These are phyloP conservation scores for Abelmoschus esculentus DNA, from an alignment of 345 rosid species.

Conservation along the genomic window DNA sequence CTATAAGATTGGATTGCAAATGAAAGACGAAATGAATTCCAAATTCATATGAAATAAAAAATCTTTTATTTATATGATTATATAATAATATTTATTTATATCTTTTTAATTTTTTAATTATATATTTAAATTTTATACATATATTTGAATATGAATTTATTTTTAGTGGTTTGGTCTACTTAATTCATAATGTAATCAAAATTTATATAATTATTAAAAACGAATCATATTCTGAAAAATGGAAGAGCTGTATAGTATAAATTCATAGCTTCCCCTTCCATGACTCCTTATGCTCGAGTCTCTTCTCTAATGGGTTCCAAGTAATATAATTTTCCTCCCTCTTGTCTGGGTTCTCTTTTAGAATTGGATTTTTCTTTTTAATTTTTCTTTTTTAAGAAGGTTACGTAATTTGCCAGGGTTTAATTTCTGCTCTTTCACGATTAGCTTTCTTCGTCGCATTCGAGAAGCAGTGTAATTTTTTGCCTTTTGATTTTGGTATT, in stretches of 20 bases:
- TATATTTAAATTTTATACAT: too few relatives aligned
- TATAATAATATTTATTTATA: too few relatives aligned
- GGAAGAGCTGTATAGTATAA: constrained; percentile 19
- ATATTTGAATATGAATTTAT: too few relatives aligned
- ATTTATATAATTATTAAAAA: too few relatives aligned
- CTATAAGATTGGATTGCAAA: background rate
- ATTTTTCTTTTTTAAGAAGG: too few relatives aligned
- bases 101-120: too few relatives aligned
- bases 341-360: background rate
- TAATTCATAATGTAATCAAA: too few relatives aligned
- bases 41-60: constrained; percentile 55
- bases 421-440: too few relatives aligned
- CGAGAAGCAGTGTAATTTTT: background rate
- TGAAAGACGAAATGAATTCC: constrained; percentile 33
- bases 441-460: background rate
- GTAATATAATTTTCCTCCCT: background rate
- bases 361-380: too few relatives aligned
- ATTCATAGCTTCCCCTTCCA: constrained; percentile 13
- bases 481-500: background rate
- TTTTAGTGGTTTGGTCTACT: too few relatives aligned
- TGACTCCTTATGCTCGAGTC: constrained; percentile 19
- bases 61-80: background rate
- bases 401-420: too few relatives aligned
- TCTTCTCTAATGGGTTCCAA: constrained; percentile 21
- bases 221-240: too few relatives aligned